These are phyloP conservation scores for Narthecium ossifragum DNA, from an alignment of 106 monocot species.

Conservation along the genomic window DNA sequence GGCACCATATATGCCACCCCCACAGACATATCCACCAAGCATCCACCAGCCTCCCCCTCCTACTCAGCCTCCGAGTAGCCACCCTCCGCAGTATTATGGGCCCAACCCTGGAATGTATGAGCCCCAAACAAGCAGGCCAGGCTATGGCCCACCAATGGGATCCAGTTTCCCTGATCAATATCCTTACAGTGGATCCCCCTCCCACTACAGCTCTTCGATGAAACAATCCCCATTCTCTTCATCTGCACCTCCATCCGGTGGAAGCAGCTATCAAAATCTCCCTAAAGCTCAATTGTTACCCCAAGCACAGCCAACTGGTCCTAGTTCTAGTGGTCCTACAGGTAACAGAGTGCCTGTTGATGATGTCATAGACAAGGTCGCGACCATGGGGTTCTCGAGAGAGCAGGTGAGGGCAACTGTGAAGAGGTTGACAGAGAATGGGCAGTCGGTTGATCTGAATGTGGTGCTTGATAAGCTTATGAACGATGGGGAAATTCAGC, in stretches of 20 bases:
- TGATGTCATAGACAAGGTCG: slow-evolving; percentile 62
- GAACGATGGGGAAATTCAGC: slow-evolving; percentile 48
- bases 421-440: slow-evolving; percentile 60
- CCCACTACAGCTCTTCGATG: slow-evolving; percentile 32
- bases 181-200: slow-evolving; percentile 42
- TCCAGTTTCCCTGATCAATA: slow-evolving; percentile 40
- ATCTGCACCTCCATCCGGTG: slow-evolving; percentile 23
- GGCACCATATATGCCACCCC: slow-evolving; percentile 34
- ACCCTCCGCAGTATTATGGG: slow-evolving; percentile 43
- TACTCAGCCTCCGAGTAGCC: slow-evolving; percentile 21
- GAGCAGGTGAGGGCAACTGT: slow-evolving; percentile 57
- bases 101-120: slow-evolving; percentile 31
- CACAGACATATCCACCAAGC: slow-evolving; percentile 33
- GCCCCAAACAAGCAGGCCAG: slow-evolving; percentile 23
- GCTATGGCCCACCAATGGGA: slow-evolving; percentile 27
- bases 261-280: slow-evolving; percentile 38
- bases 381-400: slow-evolving; percentile 65
- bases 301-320: slow-evolving; percentile 21
- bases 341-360: slow-evolving; percentile 43
- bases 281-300: slow-evolving; percentile 55
- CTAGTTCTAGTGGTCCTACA: slow-evolving; percentile 20
- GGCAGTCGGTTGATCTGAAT: slow-evolving; percentile 63
- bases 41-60: slow-evolving; percentile 22
- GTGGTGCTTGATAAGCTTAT: slow-evolving; percentile 74
- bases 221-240: slow-evolving; percentile 32